A percentile compares a stretch with the other conserved stretches of the same genome.
Conservation (phyloP, 306 rosid species). For the Casuarina equisetifolia region DNA sequence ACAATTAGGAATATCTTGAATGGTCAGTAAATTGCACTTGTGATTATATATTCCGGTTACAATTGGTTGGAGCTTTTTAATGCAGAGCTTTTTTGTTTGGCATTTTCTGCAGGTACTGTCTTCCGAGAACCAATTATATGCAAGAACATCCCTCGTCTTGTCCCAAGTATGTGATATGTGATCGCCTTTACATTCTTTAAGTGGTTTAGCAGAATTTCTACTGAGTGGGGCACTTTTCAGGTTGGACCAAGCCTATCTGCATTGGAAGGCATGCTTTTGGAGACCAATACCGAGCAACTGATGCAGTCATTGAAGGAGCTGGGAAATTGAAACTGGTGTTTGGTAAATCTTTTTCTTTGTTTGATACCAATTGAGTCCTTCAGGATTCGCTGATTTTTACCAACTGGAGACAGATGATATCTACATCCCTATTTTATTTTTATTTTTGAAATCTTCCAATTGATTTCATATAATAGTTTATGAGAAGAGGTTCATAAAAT, state of each 20-base stretch:
- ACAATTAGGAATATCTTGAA: constrained; percentile 95
- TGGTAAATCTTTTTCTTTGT: constrained; percentile 54
- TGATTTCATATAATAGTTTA: constrained; percentile 13
- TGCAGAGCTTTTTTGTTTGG: constrained; percentile 7
- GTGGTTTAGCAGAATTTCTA: constrained; percentile 17
- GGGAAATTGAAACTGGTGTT: constrained; percentile 83
- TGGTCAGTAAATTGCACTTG: constrained; percentile 46
- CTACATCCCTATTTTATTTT: background rate
- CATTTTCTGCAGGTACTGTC: constrained; percentile 72
- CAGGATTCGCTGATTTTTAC: constrained; percentile 1
- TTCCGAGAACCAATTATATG: constrained; percentile 98
- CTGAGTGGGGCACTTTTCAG: constrained; percentile 35
- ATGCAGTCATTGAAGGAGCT: constrained; percentile 83
- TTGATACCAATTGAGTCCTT: constrained; percentile 1
- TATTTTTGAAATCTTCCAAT: background rate
- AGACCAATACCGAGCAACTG: constrained; percentile 94
- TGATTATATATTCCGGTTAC: constrained; percentile 14
- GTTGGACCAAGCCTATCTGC: constrained; percentile 95
- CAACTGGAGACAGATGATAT: background rate
- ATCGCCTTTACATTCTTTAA: constrained; percentile 3
- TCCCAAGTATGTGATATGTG: constrained; percentile 70
- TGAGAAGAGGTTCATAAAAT: constrained; percentile 18
- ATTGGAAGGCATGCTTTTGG: constrained; percentile 99
- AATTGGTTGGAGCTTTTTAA: background rate
- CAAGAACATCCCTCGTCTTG: constrained; percentile 91